Base-by-base conservation (phyloP, 768 basidiomycete genomes). In the Lentinula detonsa region DNA sequence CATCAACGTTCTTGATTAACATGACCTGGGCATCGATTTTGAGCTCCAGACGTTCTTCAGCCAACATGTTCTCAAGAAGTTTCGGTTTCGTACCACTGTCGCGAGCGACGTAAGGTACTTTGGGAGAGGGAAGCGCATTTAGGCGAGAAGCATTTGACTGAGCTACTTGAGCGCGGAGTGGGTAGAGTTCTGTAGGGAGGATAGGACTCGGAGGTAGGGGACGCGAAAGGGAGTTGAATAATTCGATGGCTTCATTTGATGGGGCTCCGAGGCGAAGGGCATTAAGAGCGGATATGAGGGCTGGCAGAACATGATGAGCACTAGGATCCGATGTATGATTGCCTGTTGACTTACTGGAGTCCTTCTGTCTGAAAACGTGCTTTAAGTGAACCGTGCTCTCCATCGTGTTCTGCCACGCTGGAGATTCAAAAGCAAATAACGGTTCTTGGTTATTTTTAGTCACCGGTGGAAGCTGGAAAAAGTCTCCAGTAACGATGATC, bases 401-500 rank as follows among this genome's bases (percentile, higher is more conserved):
- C 52, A 86, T 75, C 62, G 85, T 82, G n/a, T 76, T 72, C 45
- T 77, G 71, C 91, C 91, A 91, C 57, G 72, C 72, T 21, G 78
- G 71, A 0, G 87, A 87, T 65, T 93, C 88, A 68, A 93, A 93
- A 3, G 86, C 87, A 64, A 91, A 92, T 57, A 81, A 82, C 16
- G 86, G 78, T 39, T 68, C 57, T 1, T 68, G 69, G 5, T 64
- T 65, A 40, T 78, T 78, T 67, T 83, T 88, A 2, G 75, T 73
- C 4, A 92, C 88, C 1, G 91, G 91, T 0, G 91, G 91, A 1
- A 93, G 79, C 71, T 93, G 90, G 74, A 92, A 92, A 74, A 92
- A 93, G 71, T 93, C 91, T 18, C 91, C 91, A 1, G 88, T 90
- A 33, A 91, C 80, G 50, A 92, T 75, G 40, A 91, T 74, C 85